Base-by-base conservation (phyloP, 1,284 basidiomycete species). In the Xerocomus cyaneibrunnescens region DNA sequence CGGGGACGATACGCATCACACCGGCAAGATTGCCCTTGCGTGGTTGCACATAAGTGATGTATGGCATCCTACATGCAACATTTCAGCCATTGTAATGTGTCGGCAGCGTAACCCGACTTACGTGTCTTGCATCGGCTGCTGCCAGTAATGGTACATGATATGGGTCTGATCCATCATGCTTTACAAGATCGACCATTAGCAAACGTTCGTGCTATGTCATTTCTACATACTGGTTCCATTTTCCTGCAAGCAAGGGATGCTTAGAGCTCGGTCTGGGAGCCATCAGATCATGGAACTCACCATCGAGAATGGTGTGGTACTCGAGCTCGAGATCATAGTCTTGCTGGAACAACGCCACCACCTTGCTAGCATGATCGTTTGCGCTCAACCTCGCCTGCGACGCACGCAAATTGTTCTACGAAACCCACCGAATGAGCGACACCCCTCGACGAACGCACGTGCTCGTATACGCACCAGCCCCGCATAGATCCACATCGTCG, bases 121-220 rank as follows among this genome's bases (percentile, higher is more conserved):
- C 81, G 77, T 77, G 65, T 85, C 80, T 3, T 76, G 74, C 75
- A 37, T 37, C 35, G 10, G 19, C 17, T 22, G 32, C 32, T 17
- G 7, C 32, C n/a, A 34, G 32, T 32, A 32, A 4, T 32, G 7
- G 13, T 32, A 81, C 58, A 77, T 78, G 48, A 27, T 23, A 83
- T 62, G 80, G 7, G 81, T 84, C 60, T 87, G 84, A 16, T 82
- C 78, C 78, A 87, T 84, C 78, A 86, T 85, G 58, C 83, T 83
- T 42, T 16, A 16, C 16, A 31, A 22, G n/a, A 34, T 12, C 31
- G 17, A 10, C 28, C 9, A 12, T 30, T 12, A 30, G 8, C 8
- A 10, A 36, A 36, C 17, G 34, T 17, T 12, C 30, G 31, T 16
- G 16, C 13, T 16, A 7, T 5, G 22, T 45, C n/a, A 45, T 19